These are phyloP conservation scores for Pleurotus giganteus DNA, from an alignment of 768 basidiomycete species.

Conservation along the genomic window DNA sequence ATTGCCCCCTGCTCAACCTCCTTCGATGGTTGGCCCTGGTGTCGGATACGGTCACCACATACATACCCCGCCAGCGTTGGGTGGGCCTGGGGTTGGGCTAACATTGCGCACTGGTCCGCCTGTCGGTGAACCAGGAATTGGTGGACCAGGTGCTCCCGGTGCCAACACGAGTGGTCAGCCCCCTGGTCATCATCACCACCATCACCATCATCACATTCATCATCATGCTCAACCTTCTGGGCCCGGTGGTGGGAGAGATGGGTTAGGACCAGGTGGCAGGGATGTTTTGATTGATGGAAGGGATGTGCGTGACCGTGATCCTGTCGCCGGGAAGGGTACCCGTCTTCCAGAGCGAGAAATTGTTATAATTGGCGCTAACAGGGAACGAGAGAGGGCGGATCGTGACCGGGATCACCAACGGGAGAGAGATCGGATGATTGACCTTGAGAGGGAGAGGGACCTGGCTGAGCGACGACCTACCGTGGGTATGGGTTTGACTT, in stretches of 20 bases:
- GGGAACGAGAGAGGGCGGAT: conserved; percentile 10
- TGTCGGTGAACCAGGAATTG: neutral
- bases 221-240: neutral
- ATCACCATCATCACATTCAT: neutral
- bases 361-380: conserved; percentile 3
- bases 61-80: neutral
- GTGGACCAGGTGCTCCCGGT: neutral
- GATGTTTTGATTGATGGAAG: conserved; percentile 1
- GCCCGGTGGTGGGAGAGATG: neutral
- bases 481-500: neutral
- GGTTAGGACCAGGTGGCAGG: neutral
- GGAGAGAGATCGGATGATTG: conserved; percentile 1
- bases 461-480: neutral
- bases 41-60: conserved; percentile 4
- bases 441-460: neutral
- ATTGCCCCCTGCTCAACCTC: neutral
- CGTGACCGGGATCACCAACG: conserved; percentile 14
- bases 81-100: conserved; percentile 1
- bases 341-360: conserved; percentile 1
- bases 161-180: neutral
- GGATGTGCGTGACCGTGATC: neutral
- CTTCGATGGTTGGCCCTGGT: conserved; percentile 6
- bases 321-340: neutral
- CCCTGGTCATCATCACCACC: neutral
- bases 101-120: neutral